Conservation (phyloP, 73 alveolate species). For the Paramecium caudatum region DNA sequence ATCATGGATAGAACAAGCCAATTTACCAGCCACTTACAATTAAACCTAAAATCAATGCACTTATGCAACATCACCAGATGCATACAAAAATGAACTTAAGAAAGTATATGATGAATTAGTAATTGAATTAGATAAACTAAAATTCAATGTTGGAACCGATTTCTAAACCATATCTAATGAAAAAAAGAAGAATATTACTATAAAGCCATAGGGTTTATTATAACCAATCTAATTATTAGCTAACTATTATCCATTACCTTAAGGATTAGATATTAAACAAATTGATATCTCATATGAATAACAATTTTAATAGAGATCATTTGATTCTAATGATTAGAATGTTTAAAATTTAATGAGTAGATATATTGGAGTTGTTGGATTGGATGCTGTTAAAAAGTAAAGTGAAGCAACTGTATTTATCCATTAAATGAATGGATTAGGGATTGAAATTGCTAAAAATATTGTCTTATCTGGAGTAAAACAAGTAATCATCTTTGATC, state of each 20-base stretch:
- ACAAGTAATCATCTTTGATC: slow-evolving; percentile 89
- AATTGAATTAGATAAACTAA: slow-evolving; percentile 45
- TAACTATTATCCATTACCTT: neutral
- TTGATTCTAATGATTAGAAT: slow-evolving; percentile 87
- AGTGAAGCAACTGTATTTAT: slow-evolving; percentile 91
- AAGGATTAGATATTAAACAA: neutral
- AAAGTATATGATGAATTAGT: slow-evolving; percentile 8
- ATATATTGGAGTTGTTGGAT: slow-evolving; percentile 97
- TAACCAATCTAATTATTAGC: neutral
- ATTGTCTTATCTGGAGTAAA: slow-evolving; percentile 95
- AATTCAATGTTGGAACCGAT: slow-evolving; percentile 49
- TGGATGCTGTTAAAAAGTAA: slow-evolving; percentile 94
- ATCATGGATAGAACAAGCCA: slow-evolving; percentile 84
- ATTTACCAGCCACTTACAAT: slow-evolving; percentile 82
- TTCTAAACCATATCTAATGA: slow-evolving; percentile 4
- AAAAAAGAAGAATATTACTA: neutral
- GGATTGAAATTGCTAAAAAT: slow-evolving; percentile 97
- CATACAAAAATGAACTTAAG: neutral
- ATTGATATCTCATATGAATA: slow-evolving; percentile 66
- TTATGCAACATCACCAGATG: neutral
- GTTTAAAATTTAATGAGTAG: slow-evolving; percentile 96
- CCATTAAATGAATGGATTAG: slow-evolving; percentile 89
- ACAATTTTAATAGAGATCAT: slow-evolving; percentile 75
- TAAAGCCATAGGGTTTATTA: neutral
- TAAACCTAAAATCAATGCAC: slow-evolving; percentile 29